Conservation (phyloP, 495 filamentous ascomycete genomes). For the Penicillium chermesinum region DNA sequence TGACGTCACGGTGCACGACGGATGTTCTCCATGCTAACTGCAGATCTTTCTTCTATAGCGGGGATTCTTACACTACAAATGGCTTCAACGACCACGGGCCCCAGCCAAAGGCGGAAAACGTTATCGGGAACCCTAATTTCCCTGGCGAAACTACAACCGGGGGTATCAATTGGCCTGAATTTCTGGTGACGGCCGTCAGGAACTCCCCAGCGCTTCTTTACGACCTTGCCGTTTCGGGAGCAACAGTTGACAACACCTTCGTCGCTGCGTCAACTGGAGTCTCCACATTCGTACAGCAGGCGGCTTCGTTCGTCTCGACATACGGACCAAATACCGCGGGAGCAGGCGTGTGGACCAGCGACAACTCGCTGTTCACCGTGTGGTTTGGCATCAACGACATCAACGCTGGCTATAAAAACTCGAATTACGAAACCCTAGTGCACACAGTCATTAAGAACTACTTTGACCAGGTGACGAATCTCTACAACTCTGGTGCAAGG, state of each 20-base stretch:
- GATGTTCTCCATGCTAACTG: not conserved
- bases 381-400: constrained; percentile 1
- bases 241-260: not conserved
- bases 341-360: not conserved
- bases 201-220: not conserved
- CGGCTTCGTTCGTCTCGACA: not conserved
- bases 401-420: not conserved
- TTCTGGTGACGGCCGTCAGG: not conserved
- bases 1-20: not conserved
- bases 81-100: not conserved
- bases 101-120: not conserved
- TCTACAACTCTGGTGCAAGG: not conserved
- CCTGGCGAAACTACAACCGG: not conserved
- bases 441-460: not conserved
- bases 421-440: not conserved
- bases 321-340: not conserved
- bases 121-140: not conserved
- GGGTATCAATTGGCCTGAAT: not conserved
- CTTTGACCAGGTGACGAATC: not conserved
- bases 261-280: not conserved
- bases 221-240: not conserved
- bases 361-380: not conserved
- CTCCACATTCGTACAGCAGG: not conserved
- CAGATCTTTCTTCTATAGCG: not conserved
- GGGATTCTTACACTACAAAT: not conserved